These are phyloP conservation scores for Dendrobium officinale DNA, from an alignment of 106 monocot species.

Conservation along the genomic window DNA sequence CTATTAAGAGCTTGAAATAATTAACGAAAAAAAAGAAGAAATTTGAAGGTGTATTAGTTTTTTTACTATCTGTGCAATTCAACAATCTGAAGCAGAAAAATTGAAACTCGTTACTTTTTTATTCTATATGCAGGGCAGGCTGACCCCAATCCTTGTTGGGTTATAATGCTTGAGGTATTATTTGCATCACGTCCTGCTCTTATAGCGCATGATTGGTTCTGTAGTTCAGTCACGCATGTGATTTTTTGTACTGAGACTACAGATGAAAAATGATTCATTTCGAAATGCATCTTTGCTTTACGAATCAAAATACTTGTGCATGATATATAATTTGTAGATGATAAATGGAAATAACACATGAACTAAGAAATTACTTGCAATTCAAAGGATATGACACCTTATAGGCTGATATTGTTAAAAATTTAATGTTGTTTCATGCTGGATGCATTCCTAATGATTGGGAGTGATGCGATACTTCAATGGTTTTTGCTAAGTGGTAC, in stretches of 20 bases:
- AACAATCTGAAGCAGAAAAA: background rate
- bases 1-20: background rate
- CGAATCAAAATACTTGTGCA: background rate
- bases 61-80: background rate
- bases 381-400: background rate
- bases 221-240: background rate
- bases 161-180: conserved; percentile 95
- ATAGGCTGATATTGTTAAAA: background rate
- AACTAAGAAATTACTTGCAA: background rate
- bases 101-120: background rate
- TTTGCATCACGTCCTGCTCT: background rate
- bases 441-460: background rate
- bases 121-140: conserved; percentile 39
- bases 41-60: background rate
- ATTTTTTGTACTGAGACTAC: background rate
- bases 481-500: no score
- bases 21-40: background rate
- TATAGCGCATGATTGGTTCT: background rate
- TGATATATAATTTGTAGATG: background rate
- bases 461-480: no score
- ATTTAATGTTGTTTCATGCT: background rate
- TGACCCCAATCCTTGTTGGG: conserved; percentile 81
- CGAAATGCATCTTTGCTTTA: background rate
- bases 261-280: background rate
- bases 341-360: no score